Evolutionary conservation across 495 filamentous ascomycete genomes (phyloP).

Genomic region (Penicillium longicatenatum): DNA sequence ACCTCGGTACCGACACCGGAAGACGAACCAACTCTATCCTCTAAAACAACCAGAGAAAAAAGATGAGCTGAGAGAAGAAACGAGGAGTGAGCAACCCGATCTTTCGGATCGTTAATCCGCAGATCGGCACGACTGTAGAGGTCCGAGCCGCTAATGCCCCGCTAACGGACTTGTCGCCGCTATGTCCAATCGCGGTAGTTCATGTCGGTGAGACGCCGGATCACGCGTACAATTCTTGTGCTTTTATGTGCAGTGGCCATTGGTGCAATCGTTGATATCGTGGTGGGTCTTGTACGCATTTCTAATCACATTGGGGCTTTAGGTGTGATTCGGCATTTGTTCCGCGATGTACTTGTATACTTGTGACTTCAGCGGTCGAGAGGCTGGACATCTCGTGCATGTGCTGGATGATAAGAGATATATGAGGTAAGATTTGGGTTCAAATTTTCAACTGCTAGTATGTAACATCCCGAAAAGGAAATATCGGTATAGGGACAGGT

Average conservation of each 20-base stretch:
- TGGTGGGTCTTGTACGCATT: not conserved
- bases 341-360: no score
- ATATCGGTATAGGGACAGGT: not conserved
- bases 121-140: no score
- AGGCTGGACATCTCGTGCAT: no score
- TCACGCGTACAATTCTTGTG: not conserved
- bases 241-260: no score
- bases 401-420: no score
- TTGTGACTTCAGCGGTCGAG: no score
- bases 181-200: not conserved
- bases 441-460: not conserved
- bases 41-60: slow-evolving; percentile 12
- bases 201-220: not conserved
- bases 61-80: slow-evolving; percentile 8
- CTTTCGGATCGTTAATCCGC: no score
- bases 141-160: not conserved
- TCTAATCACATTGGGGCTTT: not conserved
- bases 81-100: slow-evolving; percentile 5
- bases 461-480: not conserved
- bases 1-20: not conserved
- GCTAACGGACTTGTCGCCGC: slow-evolving; percentile 10
- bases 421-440: not conserved
- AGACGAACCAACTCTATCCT: slow-evolving; percentile 1
- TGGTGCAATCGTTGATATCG: no score
- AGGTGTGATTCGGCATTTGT: no score